phyloP scores from a whole-genome alignment of 306 rosid genomes.

The Psophocarpus tetragonolobus region DNA sequence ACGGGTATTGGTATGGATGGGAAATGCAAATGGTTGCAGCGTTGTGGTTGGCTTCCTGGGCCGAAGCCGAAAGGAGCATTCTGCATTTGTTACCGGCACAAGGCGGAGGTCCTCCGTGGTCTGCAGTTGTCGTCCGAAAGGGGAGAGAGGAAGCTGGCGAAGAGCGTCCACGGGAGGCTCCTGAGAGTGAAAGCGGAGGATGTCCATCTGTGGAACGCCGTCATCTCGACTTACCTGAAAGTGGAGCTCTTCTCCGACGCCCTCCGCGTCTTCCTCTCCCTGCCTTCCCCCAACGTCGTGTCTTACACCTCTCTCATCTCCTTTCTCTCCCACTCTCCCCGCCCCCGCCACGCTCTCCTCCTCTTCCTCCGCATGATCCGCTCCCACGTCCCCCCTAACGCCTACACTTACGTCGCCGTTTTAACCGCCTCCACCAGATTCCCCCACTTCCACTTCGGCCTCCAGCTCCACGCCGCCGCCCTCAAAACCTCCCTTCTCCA shows the following conservation, averaged over 20 bases:
- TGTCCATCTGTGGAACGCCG: slow-evolving; percentile 49
- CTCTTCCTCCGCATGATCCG: slow-evolving; percentile 67
- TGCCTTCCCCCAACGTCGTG: slow-evolving; percentile 56
- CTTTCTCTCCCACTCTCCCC: slow-evolving; percentile 62
- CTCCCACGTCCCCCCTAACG: slow-evolving; percentile 60
- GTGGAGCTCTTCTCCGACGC: slow-evolving; percentile 62
- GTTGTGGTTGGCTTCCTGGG: too few relatives aligned
- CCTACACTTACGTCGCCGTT: slow-evolving; percentile 71
- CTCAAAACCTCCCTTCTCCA: slow-evolving; percentile 55
- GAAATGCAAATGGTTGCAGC: too few relatives aligned
- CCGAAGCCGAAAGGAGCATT: too few relatives aligned
- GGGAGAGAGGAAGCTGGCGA: too few relatives aligned
- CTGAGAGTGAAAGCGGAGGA: slow-evolving; percentile 51
- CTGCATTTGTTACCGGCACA: too few relatives aligned
- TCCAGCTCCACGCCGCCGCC: slow-evolving; percentile 63
- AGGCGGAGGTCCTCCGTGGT: too few relatives aligned
- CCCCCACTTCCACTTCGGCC: slow-evolving; percentile 49
- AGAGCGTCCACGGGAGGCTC: slow-evolving; percentile 58
- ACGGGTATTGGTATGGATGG: too few relatives aligned
- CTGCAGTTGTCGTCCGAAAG: too few relatives aligned
- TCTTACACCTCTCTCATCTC: slow-evolving; percentile 73
- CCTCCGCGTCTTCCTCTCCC: slow-evolving; percentile 45
- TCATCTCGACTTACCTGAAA: slow-evolving; percentile 60
- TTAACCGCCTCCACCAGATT: slow-evolving; percentile 65
- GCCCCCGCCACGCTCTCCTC: slow-evolving; percentile 53